Evolutionary conservation across 208 protist genomes (phyloP), one percentile per base, ranked within the genome.

Genomic region (Leishmania mexicana): DNA sequence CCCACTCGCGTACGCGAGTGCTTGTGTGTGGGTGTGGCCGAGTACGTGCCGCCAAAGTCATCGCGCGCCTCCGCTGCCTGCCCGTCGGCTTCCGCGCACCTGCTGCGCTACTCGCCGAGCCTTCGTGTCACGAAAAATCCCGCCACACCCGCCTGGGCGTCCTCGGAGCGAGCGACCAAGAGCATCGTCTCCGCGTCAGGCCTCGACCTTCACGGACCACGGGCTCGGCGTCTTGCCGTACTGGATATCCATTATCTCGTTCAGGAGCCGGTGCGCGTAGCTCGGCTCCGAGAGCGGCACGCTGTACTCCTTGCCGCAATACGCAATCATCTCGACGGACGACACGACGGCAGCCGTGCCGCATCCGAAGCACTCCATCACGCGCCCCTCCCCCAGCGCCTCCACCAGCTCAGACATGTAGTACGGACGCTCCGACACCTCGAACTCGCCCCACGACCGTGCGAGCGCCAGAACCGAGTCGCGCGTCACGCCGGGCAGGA

Each of bases 271-370:
- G 58, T 79, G 83, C 28, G 89, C 88, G 78, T 95, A 64, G 78
- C 89, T 92, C 40, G 87, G 81, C 21, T 73, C 82, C 42, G 88
- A 88, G 80, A 81, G 89, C 49, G 92, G 92, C 75, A 94, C 85
- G 2, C 31, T 73, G 83, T 93, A 92, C 74, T 92, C 85, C 83
- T 78, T 85, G 35, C 90, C 96, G 45, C 94, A 81, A 86, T 94
- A 99, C 31, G 79, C 28, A 58, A 99, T 96, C 11, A n/a, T 45
- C 7, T 93, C 86, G 49, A 99, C 92, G 53, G 98, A 98, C 3
- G 93, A 93, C 19, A 99, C 96, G 74, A 99, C 96, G 31, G 97
- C 97, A 13, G 99, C 99, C 10, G 99, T 99, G 58, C 99, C 99
- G 58, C 96, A 92, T 47, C 99, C 99, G 85, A 99, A 99, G 82